Evolutionary conservation across 805 yeast species (phyloP), one percentile per base, ranked within the genome.

Genomic region (Spathaspora girioi): DNA sequence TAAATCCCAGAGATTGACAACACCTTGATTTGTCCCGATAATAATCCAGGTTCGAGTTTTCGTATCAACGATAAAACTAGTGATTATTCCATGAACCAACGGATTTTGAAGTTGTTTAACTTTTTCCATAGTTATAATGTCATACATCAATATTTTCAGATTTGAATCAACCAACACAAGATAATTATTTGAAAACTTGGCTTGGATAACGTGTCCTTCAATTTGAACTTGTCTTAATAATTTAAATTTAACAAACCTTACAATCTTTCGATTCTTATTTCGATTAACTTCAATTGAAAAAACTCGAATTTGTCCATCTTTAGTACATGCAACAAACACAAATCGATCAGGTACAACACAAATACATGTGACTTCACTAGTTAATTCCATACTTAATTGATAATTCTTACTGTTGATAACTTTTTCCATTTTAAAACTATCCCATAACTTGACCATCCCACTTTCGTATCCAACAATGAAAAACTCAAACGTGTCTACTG

Each of bases 371-470:
- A 89, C 75, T 0, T 82, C 55, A 0, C 82, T 71, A 0, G 78
- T 78, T 45, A 85, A 65, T 41, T 79, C 76, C 1, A 79, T 62
- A 1, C 79, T 69, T 7, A 80, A 55, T 8, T 73, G 65, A 0
- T 89, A 76, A 3, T 52, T 60, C 53, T 77, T 69, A 29, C 79
- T 78, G 9, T 79, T 69, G 3, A 83, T 80, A 41, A 86, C 87
- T 50, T 78, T 79, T 48, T 84, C 89, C 38, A 92, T 68, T 52
- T 83, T 80, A 9, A 70, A 59, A 0, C 84, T 67, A 61, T 89
- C 96, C 97, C 97, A 94, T 0, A 93, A 66, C 56, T 82, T 86
- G 40, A 94, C 60, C 1, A 70, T 62, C 0, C 97, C 97, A 27
- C 79, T 78, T 46, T 84, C 87, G 7, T 94, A 89, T 1, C 91